phyloP scores from a whole-genome alignment of 2,329 filamentous ascomycete species.

The Pseudogymnoascus sp. region DNA sequence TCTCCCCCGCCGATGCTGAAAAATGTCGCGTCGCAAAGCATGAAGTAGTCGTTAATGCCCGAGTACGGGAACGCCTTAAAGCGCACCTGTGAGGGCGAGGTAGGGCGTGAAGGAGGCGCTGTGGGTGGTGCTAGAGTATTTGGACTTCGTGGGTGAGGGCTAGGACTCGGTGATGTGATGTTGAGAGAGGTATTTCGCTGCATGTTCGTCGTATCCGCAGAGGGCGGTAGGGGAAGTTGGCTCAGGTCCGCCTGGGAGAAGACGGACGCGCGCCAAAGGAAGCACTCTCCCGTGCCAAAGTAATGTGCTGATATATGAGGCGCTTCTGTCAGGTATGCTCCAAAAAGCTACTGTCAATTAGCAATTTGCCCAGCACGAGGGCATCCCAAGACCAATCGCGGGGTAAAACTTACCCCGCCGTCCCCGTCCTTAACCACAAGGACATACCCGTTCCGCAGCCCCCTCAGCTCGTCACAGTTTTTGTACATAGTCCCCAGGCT shows the following conservation, averaged over 20 bases:
- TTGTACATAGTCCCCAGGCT: constrained; percentile 81
- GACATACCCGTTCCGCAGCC: constrained; percentile 76
- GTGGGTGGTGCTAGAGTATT: constrained; percentile 23
- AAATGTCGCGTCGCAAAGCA: constrained; percentile 81
- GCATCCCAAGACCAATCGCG: not conserved
- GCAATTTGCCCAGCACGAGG: not conserved
- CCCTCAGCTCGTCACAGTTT: constrained; percentile 59
- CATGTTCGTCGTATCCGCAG: constrained; percentile 54
- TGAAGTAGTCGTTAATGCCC: constrained; percentile 93
- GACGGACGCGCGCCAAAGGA: constrained; percentile 72
- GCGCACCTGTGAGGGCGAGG: constrained; percentile 66
- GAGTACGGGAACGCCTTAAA: constrained; percentile 98
- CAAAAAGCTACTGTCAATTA: constrained; percentile 56
- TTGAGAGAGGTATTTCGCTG: constrained; percentile 44
- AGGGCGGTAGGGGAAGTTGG: constrained; percentile 61
- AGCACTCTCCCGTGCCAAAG: constrained; percentile 95
- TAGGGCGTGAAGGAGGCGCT: constrained; percentile 29
- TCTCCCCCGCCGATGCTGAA: constrained; percentile 82
- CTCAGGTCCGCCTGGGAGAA: constrained; percentile 47
- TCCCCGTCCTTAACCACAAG: constrained; percentile 74
- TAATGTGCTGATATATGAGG: constrained; percentile 77
- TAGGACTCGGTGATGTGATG: constrained; percentile 16
- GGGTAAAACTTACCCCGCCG: constrained; percentile 53
- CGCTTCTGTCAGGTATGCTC: constrained; percentile 85
- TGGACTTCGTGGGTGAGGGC: constrained; percentile 29